phyloP scores from a whole-genome alignment of 805 yeast genomes.

The Cyberlindnera mycetangii region DNA sequence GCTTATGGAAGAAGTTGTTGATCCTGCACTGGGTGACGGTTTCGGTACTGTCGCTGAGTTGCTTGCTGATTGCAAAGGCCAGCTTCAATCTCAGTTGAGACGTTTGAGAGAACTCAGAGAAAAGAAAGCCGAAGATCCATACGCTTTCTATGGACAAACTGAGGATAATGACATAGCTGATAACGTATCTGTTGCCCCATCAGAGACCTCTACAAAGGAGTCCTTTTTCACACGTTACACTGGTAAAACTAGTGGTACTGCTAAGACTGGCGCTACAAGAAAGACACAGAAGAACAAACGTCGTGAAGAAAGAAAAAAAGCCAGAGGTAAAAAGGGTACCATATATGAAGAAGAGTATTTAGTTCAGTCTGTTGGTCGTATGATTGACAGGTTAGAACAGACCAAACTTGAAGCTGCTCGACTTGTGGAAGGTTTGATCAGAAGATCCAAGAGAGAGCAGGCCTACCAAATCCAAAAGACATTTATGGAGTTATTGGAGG shows the following conservation, averaged over 20 bases:
- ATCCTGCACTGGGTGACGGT: slow-evolving; percentile 77
- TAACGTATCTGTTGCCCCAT: slow-evolving; percentile 90
- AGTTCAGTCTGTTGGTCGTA: slow-evolving; percentile 81
- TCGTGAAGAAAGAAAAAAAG: slow-evolving; percentile 92
- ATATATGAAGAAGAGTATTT: slow-evolving; percentile 96
- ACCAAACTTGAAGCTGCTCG: slow-evolving; percentile 72
- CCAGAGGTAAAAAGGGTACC: slow-evolving; percentile 97
- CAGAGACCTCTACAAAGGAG: slow-evolving; percentile 88
- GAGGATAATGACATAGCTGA: slow-evolving; percentile 75
- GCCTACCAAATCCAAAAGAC: slow-evolving; percentile 77
- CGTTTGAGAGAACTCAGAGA: slow-evolving; percentile 82
- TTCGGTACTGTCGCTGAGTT: slow-evolving; percentile 86
- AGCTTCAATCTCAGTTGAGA: slow-evolving; percentile 74
- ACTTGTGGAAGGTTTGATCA: slow-evolving; percentile 70
- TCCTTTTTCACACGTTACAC: slow-evolving; percentile 95
- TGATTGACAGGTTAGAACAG: slow-evolving; percentile 74
- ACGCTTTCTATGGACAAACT: slow-evolving; percentile 71
- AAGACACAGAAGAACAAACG: slow-evolving; percentile 88
- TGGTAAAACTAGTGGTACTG: slow-evolving; percentile 94
- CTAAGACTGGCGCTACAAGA: slow-evolving; percentile 93
- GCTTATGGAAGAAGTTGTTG: slow-evolving; percentile 57
- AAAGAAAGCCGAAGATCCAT: slow-evolving; percentile 83
- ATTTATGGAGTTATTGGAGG: slow-evolving; percentile 53
- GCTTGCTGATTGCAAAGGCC: slow-evolving; percentile 89
- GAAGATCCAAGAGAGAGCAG: slow-evolving; percentile 71